Evolutionary conservation across 2,329 filamentous ascomycete species (phyloP), one percentile per base, ranked within the genome.

Genomic region (Penicillium sp.): DNA sequence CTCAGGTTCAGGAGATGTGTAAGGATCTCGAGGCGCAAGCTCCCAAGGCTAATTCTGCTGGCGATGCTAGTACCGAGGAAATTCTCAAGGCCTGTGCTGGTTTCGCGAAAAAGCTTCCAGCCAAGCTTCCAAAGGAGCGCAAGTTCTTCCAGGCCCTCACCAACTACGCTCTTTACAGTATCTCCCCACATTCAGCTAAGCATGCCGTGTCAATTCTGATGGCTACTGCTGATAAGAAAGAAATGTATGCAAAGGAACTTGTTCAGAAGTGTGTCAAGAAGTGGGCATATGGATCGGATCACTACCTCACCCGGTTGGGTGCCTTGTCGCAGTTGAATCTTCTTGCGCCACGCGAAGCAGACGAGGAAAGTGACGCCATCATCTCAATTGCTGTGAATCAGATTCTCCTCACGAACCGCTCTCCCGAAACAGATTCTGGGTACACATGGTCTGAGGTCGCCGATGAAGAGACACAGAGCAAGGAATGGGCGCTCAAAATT

Each of bases 61-160:
- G 92, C 58, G 89, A 93, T 49, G 73, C 85, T 1, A 82, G 84
- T 3, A 87, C 90, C n/a, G 90, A 94, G 11, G 91, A 97, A 66
- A 93, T 93, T 2, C 80, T 99, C 54, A 97, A 96, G 71, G 93
- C 95, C 2, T 97, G 94, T 70, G 90, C 93, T 9, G 91, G 90
- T 2, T 99, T 96, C 71, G 90, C 92, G 1, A 88, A 88, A 67
- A 92, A 88, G 64, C 93, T 95, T 63, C 87, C 93, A 0, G 82
- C 87, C 10, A 92, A 97, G 56, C 84, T 99, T 49, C 90, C 90
- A 1, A 84, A 86, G 55, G 90, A 96, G 58, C 86, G 88, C 52
- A 90, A 89, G 61, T 93, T 97, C 65, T 81, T 86, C 28, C 87
- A 94, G 66, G 88, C 91, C 1, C 82, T 99, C 71, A 86, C 88